Conservation (phyloP, 2,329 filamentous ascomycete genomes). For the Cladophialophora chaetospira region DNA sequence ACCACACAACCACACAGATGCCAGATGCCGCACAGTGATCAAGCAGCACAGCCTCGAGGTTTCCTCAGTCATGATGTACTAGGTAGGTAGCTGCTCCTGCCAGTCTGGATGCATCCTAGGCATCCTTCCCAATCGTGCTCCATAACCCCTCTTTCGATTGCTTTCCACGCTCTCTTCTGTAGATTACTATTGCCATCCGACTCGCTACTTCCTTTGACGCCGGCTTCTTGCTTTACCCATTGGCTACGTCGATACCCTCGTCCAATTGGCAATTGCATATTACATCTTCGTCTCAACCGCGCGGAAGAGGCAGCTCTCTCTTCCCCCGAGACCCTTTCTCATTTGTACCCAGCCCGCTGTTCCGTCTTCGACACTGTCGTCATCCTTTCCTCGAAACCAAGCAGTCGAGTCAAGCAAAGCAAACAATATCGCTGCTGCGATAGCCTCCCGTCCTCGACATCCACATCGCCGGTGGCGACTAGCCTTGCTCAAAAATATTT, state of each 20-base stretch:
- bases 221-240: conserved; percentile 3
- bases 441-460: neutral
- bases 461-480: neutral
- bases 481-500: neutral
- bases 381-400: conserved; percentile 5
- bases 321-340: conserved; percentile 6
- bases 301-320: conserved; percentile 5
- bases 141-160: neutral
- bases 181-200: neutral
- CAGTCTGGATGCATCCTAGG: neutral
- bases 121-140: neutral
- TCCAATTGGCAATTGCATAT: conserved; percentile 30
- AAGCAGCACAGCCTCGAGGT: neutral
- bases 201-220: conserved; percentile 1
- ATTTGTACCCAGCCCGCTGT: conserved; percentile 12
- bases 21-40: neutral
- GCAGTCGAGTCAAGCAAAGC: conserved; percentile 6
- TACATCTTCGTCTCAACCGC: conserved; percentile 23
- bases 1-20: neutral
- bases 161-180: neutral
- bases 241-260: conserved; percentile 20
- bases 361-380: conserved; percentile 4
- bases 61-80: neutral
- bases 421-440: conserved; percentile 5
- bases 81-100: neutral